phyloP scores from a whole-genome alignment of 352 stramenopile species.

The Phytophthora brassicae region DNA sequence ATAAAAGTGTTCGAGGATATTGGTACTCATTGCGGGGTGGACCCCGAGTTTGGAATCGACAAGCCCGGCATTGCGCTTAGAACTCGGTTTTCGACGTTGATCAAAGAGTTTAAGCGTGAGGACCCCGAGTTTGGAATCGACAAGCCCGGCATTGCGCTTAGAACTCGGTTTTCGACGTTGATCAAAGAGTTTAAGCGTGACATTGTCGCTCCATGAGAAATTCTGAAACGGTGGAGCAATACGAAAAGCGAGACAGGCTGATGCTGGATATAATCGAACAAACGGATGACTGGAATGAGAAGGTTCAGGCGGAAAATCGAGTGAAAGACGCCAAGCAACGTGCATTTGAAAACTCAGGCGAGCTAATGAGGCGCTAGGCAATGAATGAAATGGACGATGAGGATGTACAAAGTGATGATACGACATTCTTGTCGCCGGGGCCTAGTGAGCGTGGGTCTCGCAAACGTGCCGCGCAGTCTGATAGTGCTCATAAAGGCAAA shows the following conservation, averaged over 20 bases:
- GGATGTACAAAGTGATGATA: neutral
- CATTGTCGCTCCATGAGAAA: neutral
- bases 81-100: too few species aligned
- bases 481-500: neutral
- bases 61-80: too few species aligned
- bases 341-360: neutral
- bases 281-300: neutral
- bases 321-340: neutral
- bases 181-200: too few species aligned
- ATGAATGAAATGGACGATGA: neutral
- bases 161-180: too few species aligned
- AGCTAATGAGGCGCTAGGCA: neutral
- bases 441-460: too few species aligned
- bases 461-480: neutral
- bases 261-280: neutral
- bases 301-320: neutral
- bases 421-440: neutral
- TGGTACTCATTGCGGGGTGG: too few species aligned
- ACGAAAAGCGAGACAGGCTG: neutral
- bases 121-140: too few species aligned
- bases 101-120: too few species aligned
- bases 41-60: too few species aligned
- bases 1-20: too few species aligned
- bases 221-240: neutral
- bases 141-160: too few species aligned